Evolutionary conservation across 2,329 filamentous ascomycete genomes (phyloP).

Genomic region (Emericellopsis cladophorae): DNA sequence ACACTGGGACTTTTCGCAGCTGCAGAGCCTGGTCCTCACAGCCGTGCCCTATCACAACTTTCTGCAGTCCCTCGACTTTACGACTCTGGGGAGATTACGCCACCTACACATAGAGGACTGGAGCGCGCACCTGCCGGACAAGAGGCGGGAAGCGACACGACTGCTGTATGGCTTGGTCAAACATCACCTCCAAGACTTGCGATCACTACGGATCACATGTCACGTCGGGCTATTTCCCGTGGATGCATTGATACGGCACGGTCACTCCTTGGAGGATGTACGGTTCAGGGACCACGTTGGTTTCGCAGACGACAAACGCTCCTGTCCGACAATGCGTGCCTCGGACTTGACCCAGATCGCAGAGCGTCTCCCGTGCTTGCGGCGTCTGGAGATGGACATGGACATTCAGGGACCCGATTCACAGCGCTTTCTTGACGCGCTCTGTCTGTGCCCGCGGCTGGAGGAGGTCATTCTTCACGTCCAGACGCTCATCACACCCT

Average conservation of each 20-base stretch:
- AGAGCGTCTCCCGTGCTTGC: slow-evolving; percentile 15
- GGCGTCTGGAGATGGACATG: slow-evolving; percentile 33
- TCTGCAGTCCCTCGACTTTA: slow-evolving; percentile 24
- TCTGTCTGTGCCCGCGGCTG: slow-evolving; percentile 25
- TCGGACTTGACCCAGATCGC: slow-evolving; percentile 21
- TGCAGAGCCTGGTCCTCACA: slow-evolving; percentile 25
- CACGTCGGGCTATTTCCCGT: slow-evolving; percentile 25
- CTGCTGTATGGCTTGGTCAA: slow-evolving; percentile 24
- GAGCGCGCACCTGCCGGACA: slow-evolving; percentile 24
- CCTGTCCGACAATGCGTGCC: slow-evolving; percentile 26
- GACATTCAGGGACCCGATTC: slow-evolving; percentile 23
- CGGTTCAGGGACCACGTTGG: slow-evolving; percentile 31
- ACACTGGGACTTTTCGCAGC: slow-evolving; percentile 34
- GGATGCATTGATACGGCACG: slow-evolving; percentile 24
- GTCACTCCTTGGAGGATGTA: slow-evolving; percentile 21
- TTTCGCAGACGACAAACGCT: slow-evolving; percentile 26
- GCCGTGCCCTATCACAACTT: slow-evolving; percentile 32
- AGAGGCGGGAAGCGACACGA: slow-evolving; percentile 23
- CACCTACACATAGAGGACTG: slow-evolving; percentile 30
- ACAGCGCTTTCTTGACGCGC: slow-evolving; percentile 20
- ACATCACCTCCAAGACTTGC: slow-evolving; percentile 21
- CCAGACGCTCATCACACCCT: slow-evolving; percentile 17
- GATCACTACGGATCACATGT: slow-evolving; percentile 26
- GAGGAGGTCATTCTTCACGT: slow-evolving; percentile 29
- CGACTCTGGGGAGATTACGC: slow-evolving; percentile 21